phyloP scores from a whole-genome alignment of 202 grass and related monocot genomes.

The Hordeum pubiflorum region DNA sequence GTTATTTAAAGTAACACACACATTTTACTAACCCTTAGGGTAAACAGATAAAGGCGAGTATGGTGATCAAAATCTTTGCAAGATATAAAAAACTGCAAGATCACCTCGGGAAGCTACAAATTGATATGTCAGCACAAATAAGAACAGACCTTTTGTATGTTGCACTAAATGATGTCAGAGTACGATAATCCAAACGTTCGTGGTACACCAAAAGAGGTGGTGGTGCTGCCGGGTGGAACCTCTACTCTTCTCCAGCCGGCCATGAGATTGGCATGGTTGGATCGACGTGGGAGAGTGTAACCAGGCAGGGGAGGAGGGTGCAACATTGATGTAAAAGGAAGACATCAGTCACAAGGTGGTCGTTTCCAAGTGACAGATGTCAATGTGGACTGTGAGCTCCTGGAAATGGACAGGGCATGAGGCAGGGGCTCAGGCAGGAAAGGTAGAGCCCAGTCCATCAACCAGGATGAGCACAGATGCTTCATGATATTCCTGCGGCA shows the following conservation, averaged over 20 bases:
- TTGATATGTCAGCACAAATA: conserved; percentile 45
- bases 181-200: conserved; percentile 54
- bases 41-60: not conserved
- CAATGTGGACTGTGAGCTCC: conserved; percentile 58
- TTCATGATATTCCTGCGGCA: conserved; percentile 89
- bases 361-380: conserved; percentile 76
- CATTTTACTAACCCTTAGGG: not conserved
- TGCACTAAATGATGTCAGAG: conserved; percentile 64
- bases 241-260: conserved; percentile 78
- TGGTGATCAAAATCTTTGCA: conserved; percentile 22
- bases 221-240: conserved; percentile 32
- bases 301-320: conserved; percentile 37
- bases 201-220: conserved; percentile 49
- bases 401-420: conserved; percentile 72
- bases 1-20: conserved; percentile 5
- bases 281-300: conserved; percentile 53
- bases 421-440: conserved; percentile 64
- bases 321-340: conserved; percentile 61
- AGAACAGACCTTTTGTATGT: conserved; percentile 69
- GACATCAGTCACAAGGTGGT: conserved; percentile 61
- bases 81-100: conserved; percentile 1
- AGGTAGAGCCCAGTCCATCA: conserved; percentile 85
- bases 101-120: conserved; percentile 47
- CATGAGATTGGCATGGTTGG: conserved; percentile 58
- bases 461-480: conserved; percentile 68